Percentiles rank a stretch among this genome's conserved stretches.
These are phyloP conservation scores for Leccinum fallax DNA, from an alignment of 1,284 basidiomycete species.

Conservation along the genomic window DNA sequence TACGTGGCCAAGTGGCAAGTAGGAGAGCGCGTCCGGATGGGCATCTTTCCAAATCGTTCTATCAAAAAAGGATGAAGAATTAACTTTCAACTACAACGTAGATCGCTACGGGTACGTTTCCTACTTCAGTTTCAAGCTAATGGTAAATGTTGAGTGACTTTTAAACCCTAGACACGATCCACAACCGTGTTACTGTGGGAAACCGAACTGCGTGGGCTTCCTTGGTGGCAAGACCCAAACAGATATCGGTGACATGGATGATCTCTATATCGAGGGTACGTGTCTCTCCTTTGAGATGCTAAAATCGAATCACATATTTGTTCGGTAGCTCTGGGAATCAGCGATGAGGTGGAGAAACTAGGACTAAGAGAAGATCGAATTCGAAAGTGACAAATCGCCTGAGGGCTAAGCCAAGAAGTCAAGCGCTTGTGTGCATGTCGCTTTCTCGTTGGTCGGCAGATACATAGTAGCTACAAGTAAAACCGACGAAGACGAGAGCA, in stretches of 20 bases:
- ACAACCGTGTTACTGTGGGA: constrained; percentile 95
- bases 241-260: constrained; percentile 91
- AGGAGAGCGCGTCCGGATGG: constrained; percentile 92
- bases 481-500: too few relatives aligned
- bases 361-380: constrained; percentile 43
- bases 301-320: not conserved
- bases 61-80: constrained; percentile 85
- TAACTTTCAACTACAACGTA: constrained; percentile 99
- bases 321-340: constrained; percentile 85
- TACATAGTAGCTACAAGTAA: too few relatives aligned
- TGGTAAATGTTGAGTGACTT: not conserved
- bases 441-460: too few relatives aligned
- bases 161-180: constrained; percentile 79
- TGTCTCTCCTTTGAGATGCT: constrained; percentile 1
- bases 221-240: constrained; percentile 99
- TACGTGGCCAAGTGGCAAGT: constrained; percentile 99
- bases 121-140: not conserved
- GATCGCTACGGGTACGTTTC: constrained; percentile 93
- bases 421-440: too few relatives aligned
- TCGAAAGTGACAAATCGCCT: too few relatives aligned
- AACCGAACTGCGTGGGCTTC: constrained; percentile 93
- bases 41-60: constrained; percentile 91
- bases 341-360: constrained; percentile 83
- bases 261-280: constrained; percentile 91
- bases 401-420: too few relatives aligned